Percentiles rank a stretch among this genome's conserved stretches.
Conservation (phyloP, 805 yeast genomes). For the Pichia paraexigua region DNA sequence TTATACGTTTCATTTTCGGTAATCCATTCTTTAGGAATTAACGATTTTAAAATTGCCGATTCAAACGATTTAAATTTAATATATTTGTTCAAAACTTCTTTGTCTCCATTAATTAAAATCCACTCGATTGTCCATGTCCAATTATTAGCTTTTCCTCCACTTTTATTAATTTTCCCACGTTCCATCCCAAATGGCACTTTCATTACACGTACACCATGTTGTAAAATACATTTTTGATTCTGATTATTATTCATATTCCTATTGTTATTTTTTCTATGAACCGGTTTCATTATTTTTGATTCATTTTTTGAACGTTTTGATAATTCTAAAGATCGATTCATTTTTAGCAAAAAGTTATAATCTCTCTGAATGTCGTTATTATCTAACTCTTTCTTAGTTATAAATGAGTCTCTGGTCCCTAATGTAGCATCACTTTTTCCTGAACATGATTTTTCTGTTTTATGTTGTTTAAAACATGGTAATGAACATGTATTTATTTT, state of each 20-base stretch:
- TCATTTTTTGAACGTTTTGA: constrained; percentile 2
- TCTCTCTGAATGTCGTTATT: constrained; percentile 64
- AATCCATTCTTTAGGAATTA: constrained; percentile 31
- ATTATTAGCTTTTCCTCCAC: constrained; percentile 50
- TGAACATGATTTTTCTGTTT: constrained; percentile 50
- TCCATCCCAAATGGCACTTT: constrained; percentile 70
- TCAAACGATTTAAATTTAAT: constrained; percentile 38
- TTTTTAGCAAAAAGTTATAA: constrained; percentile 61
- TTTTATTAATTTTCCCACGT: constrained; percentile 43
- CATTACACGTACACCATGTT: constrained; percentile 58
- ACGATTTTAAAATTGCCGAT: constrained; percentile 25
- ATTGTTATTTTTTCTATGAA: constrained; percentile 35
- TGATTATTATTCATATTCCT: constrained; percentile 26
- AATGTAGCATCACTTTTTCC: constrained; percentile 46
- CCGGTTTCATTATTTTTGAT: constrained; percentile 13
- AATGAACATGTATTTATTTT: constrained; percentile 57
- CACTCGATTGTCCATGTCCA: constrained; percentile 80
- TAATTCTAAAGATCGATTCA: constrained; percentile 28
- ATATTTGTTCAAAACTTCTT: constrained; percentile 12
- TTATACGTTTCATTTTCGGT: constrained; percentile 4
- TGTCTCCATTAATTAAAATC: constrained; percentile 33
- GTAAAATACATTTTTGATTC: constrained; percentile 7
- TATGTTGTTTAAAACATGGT: constrained; percentile 65
- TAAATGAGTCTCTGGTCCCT: constrained; percentile 40
- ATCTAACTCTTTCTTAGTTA: constrained; percentile 40